Evolutionary conservation across 805 yeast genomes (phyloP).

Genomic region (Torulaspora franciscae): DNA sequence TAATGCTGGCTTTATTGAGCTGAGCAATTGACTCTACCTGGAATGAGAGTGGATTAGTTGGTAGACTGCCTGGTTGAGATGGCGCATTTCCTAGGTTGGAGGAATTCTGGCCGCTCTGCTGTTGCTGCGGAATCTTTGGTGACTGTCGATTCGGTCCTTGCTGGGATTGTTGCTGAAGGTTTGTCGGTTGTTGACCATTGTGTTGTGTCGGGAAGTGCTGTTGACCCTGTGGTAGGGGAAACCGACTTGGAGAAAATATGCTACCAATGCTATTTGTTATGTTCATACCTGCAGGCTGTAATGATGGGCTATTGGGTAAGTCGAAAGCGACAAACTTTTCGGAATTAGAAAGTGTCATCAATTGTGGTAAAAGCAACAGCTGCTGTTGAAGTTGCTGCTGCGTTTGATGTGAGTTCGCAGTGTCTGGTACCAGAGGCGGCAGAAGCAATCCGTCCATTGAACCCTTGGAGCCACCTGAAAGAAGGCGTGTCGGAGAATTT

Average conservation of each 20-base stretch:
- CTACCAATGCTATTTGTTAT: conserved; percentile 29
- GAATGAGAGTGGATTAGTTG: conserved; percentile 11
- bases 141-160: conserved; percentile 14
- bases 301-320: conserved; percentile 19
- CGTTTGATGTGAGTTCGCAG: conserved; percentile 10
- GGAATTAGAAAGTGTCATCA: conserved; percentile 30
- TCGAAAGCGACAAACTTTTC: conserved; percentile 26
- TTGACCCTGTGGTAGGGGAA: conserved; percentile 17
- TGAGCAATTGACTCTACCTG: conserved; percentile 23
- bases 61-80: conserved; percentile 5
- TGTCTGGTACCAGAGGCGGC: conserved; percentile 26
- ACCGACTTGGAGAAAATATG: conserved; percentile 22
- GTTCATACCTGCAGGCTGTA: conserved; percentile 26
- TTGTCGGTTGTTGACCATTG: conserved; percentile 23
- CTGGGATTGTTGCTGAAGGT: conserved; percentile 15
- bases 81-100: conserved; percentile 14
- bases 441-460: conserved; percentile 20
- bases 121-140: conserved; percentile 15
- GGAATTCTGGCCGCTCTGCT: conserved; percentile 5
- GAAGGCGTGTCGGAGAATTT: conserved; percentile 9
- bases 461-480: conserved; percentile 6
- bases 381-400: conserved; percentile 27
- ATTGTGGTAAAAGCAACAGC: conserved; percentile 28
- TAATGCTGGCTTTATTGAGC: conserved; percentile 21
- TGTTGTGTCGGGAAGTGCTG: conserved; percentile 26